Conservation (phyloP, 2,329 filamentous ascomycete genomes). For the Sordariomycetes sp. region DNA sequence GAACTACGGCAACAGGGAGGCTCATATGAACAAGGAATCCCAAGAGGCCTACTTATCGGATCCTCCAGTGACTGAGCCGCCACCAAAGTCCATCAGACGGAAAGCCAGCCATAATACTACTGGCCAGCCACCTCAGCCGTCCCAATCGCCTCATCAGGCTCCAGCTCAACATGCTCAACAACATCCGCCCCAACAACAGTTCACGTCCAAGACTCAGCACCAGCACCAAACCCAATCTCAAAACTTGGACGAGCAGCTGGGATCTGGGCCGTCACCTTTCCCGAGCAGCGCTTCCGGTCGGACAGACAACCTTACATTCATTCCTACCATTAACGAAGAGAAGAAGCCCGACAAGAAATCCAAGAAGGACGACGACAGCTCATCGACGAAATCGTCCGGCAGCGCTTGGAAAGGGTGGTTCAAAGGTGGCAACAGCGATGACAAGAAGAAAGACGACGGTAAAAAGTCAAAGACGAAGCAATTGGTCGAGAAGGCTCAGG, state of each 20-base stretch:
- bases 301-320: conserved; percentile 72
- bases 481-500: conserved; percentile 51
- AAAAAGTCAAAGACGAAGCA: conserved; percentile 60
- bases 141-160: conserved; percentile 11
- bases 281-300: conserved; percentile 57
- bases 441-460: conserved; percentile 51
- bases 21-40: background rate
- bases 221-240: conserved; percentile 10
- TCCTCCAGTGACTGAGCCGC: conserved; percentile 27
- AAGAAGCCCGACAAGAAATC: conserved; percentile 66
- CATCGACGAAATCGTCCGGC: conserved; percentile 59
- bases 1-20: conserved; percentile 28
- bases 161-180: conserved; percentile 1
- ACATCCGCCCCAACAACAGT: conserved; percentile 11
- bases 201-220: conserved; percentile 14
- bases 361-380: conserved; percentile 58
- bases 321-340: conserved; percentile 67
- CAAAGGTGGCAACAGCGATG: conserved; percentile 66
- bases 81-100: conserved; percentile 35
- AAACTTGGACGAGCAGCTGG: conserved; percentile 16
- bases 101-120: conserved; percentile 1
- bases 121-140: conserved; percentile 1
- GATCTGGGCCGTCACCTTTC: conserved; percentile 48
- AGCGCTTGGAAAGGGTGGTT: conserved; percentile 64
- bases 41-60: conserved; percentile 18